These are phyloP conservation scores for Aspergillus transmontanensis DNA, from an alignment of 2,329 filamentous ascomycete genomes.

Conservation along the genomic window DNA sequence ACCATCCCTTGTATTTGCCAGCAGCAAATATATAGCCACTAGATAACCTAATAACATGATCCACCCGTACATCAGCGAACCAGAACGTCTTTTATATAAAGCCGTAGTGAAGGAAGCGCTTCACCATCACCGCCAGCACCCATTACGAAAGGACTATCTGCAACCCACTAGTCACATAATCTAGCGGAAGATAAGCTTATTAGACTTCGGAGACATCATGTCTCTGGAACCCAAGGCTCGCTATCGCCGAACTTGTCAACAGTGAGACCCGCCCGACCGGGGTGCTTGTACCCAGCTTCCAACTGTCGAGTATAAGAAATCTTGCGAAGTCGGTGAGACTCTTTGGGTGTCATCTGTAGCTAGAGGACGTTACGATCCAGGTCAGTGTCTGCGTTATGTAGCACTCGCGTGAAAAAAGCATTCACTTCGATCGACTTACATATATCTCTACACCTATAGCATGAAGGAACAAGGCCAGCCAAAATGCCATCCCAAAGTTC, in stretches of 20 bases:
- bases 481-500: slow-evolving; percentile 4
- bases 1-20: background rate
- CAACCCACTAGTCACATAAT: too few species aligned
- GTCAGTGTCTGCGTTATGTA: too few species aligned
- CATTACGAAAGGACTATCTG: too few species aligned
- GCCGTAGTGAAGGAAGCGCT: fast-evolving
- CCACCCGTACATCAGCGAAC: background rate
- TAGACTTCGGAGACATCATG: background rate
- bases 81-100: background rate
- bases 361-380: background rate
- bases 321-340: background rate
- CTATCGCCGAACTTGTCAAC: background rate
- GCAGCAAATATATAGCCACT: background rate
- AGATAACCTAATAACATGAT: background rate
- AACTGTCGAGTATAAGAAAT: background rate
- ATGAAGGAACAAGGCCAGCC: background rate
- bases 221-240: background rate
- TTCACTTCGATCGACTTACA: background rate
- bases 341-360: background rate
- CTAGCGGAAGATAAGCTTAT: fast-evolving
- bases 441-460: background rate
- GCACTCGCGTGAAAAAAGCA: too few species aligned
- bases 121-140: background rate
- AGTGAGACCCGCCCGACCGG: background rate
- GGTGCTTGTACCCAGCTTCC: background rate